phyloP scores from a whole-genome alignment of 2,329 filamentous ascomycete genomes.

The Talaromyces amestolkiae region DNA sequence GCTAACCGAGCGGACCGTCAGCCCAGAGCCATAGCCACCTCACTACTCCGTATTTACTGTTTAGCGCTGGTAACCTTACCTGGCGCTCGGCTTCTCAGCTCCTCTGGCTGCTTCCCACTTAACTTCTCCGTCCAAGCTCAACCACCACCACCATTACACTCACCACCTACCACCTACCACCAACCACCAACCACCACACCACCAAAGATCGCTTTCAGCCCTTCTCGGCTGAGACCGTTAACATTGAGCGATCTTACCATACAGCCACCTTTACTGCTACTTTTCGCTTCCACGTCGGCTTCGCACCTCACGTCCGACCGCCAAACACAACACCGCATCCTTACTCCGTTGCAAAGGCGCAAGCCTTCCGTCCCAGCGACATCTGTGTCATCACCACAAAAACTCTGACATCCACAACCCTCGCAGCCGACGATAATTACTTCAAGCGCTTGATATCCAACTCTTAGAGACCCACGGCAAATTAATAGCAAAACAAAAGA shows the following conservation, averaged over 20 bases:
- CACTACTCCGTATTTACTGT: neutral
- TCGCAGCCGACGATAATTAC: neutral
- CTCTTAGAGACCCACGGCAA: neutral
- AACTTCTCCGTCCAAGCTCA: conserved; percentile 12
- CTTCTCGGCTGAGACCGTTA: neutral
- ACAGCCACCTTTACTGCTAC: neutral
- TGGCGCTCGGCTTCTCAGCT: conserved; percentile 9
- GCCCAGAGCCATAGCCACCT: conserved; percentile 16
- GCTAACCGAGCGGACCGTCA: conserved; percentile 17
- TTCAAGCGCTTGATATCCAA: neutral
- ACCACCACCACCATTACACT: neutral
- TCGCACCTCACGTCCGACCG: neutral
- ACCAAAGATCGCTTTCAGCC: conserved; percentile 8
- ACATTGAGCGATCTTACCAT: neutral
- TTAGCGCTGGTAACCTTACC: conserved; percentile 3
- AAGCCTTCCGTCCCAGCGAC: conserved; percentile 1
- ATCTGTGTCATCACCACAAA: neutral
- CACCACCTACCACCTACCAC: neutral
- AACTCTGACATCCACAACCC: neutral
- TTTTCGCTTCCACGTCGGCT: neutral
- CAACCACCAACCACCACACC: neutral
- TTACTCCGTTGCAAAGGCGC: conserved; percentile 5
- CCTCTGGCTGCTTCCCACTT: conserved; percentile 11
- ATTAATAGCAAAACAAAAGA: neutral
- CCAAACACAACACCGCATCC: neutral